phyloP scores from a whole-genome alignment of 2,329 filamentous ascomycete genomes.

The Moelleriella libera region DNA sequence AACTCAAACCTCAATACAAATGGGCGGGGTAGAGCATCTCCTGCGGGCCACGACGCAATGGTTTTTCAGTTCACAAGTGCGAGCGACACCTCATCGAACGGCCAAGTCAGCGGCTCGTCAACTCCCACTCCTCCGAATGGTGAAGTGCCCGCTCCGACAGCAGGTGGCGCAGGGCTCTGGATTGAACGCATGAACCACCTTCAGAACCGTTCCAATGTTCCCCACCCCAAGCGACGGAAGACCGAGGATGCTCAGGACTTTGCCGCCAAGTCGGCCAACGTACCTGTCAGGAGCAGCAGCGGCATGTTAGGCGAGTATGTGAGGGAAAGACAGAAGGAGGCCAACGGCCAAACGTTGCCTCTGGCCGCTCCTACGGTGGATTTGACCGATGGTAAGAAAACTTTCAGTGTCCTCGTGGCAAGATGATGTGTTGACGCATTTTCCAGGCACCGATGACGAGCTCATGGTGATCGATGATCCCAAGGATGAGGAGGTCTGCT shows the following conservation, averaged over 20 bases:
- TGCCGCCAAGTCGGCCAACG: conserved; percentile 19
- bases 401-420: no score
- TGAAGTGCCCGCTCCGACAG: conserved; percentile 8
- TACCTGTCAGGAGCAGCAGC: conserved; percentile 25
- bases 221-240: conserved; percentile 54
- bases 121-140: conserved; percentile 16
- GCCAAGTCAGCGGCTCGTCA: conserved; percentile 17
- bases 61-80: conserved; percentile 29
- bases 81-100: conserved; percentile 17
- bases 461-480: conserved; percentile 42
- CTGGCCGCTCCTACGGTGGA: conserved; percentile 35
- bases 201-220: conserved; percentile 43
- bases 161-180: conserved; percentile 39
- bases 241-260: conserved; percentile 28
- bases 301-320: conserved; percentile 53
- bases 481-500: conserved; percentile 61
- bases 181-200: conserved; percentile 68
- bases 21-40: conserved; percentile 7
- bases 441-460: conserved; percentile 38
- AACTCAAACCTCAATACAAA: not conserved
- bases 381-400: conserved; percentile 35
- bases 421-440: conserved; percentile 18
- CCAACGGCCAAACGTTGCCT: conserved; percentile 11
- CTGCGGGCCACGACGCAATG: conserved; percentile 12
- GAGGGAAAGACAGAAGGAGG: conserved; percentile 40